Evolutionary conservation across 2,329 filamentous ascomycete genomes (phyloP).

Genomic region (Fusarium lyarnte): DNA sequence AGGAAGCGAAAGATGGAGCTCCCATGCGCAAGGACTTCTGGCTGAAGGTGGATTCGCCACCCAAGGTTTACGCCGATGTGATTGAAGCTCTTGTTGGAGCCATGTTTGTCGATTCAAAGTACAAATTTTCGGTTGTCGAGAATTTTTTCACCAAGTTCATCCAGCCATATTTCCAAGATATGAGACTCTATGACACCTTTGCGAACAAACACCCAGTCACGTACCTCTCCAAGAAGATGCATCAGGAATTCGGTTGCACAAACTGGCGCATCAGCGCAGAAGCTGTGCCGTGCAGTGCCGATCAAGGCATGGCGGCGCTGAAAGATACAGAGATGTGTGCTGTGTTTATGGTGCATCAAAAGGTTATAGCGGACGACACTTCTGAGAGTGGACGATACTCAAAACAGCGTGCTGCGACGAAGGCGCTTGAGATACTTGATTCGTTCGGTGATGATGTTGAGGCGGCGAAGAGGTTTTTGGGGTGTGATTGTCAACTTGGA

Average conservation of each 20-base stretch:
- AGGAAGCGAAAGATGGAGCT: conserved; percentile 46
- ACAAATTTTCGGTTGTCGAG: conserved; percentile 78
- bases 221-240: conserved; percentile 71
- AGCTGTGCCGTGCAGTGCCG: conserved; percentile 52
- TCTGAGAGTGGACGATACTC: conserved; percentile 76
- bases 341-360: conserved; percentile 79
- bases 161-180: conserved; percentile 82
- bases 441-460: conserved; percentile 56
- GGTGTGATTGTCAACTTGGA: conserved; percentile 67
- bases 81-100: conserved; percentile 91
- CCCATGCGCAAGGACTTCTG: conserved; percentile 69
- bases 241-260: conserved; percentile 71
- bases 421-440: conserved; percentile 61
- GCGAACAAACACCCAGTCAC: conserved; percentile 89
- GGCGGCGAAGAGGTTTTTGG: conserved; percentile 65
- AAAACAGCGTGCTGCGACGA: conserved; percentile 72
- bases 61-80: conserved; percentile 83
- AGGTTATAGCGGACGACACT: conserved; percentile 69
- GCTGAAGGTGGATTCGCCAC: conserved; percentile 69
- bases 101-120: conserved; percentile 88
- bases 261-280: conserved; percentile 65
- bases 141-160: conserved; percentile 81
- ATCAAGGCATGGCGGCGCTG: conserved; percentile 53
- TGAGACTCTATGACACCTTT: conserved; percentile 86
- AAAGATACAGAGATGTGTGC: conserved; percentile 68